Conservation (phyloP, 2,329 filamentous ascomycete species). For the Exutisphaerella laricina region DNA sequence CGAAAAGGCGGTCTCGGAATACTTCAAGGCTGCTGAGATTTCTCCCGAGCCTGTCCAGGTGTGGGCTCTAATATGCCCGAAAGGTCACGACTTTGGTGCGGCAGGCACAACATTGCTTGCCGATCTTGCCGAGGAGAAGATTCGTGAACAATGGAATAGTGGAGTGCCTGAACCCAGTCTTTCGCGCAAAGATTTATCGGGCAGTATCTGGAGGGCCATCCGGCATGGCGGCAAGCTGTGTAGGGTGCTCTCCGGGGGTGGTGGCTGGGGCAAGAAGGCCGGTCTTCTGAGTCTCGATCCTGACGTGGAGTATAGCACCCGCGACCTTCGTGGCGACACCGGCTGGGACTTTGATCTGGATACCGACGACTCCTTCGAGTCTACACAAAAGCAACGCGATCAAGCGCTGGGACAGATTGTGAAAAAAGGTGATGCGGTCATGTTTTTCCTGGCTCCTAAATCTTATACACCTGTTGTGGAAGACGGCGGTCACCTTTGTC, state of each 20-base stretch:
- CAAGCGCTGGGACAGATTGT: constrained; percentile 52
- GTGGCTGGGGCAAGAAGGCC: constrained; percentile 77
- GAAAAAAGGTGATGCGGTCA: constrained; percentile 58
- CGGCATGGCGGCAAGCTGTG: constrained; percentile 38
- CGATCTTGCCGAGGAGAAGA: neutral
- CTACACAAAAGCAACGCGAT: constrained; percentile 33
- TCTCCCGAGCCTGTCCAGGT: constrained; percentile 52
- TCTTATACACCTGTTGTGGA: constrained; percentile 20
- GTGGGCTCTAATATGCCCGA: constrained; percentile 66
- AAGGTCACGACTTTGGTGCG: constrained; percentile 3
- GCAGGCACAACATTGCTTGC: neutral
- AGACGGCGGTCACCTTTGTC: neutral
- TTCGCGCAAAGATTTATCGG: neutral
- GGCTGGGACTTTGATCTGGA: constrained; percentile 48
- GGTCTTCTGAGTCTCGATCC: constrained; percentile 75
- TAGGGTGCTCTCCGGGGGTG: constrained; percentile 66
- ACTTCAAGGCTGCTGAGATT: constrained; percentile 45
- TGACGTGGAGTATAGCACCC: constrained; percentile 49
- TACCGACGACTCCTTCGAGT: constrained; percentile 29
- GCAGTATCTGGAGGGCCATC: neutral
- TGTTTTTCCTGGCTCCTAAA: constrained; percentile 29
- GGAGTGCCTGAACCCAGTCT: neutral
- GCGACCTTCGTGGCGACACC: constrained; percentile 50
- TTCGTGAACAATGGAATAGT: neutral
- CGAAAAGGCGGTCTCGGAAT: constrained; percentile 57